phyloP scores from a whole-genome alignment of 768 basidiomycete species.

The Suillus brevipes region DNA sequence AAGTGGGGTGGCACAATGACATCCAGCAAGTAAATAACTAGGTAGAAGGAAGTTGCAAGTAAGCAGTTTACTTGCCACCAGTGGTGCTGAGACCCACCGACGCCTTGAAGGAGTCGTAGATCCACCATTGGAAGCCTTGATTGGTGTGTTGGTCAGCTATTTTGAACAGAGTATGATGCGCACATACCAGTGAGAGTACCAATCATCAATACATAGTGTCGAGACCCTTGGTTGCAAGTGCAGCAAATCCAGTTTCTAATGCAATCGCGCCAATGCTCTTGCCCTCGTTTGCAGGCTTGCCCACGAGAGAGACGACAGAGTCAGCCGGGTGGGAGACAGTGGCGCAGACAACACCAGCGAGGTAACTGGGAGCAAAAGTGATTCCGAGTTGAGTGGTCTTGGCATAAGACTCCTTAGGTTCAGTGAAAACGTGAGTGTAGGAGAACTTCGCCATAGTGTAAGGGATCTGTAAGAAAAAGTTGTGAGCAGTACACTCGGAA shows the following conservation, averaged over 20 bases:
- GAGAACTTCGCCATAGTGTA: constrained; percentile 99
- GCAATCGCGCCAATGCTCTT: constrained; percentile 73
- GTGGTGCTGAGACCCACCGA: constrained; percentile 86
- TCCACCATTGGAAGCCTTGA: constrained; percentile 91
- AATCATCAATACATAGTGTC: constrained; percentile 87
- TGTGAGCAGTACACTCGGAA: background rate
- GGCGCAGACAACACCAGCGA: constrained; percentile 95
- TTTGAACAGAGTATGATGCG: background rate
- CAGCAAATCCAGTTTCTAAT: constrained; percentile 62
- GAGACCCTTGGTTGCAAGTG: constrained; percentile 82
- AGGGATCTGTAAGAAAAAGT: constrained; percentile 61
- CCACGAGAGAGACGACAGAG: constrained; percentile 89
- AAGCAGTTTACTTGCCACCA: constrained; percentile 70
- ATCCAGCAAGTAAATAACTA: too few relatives aligned
- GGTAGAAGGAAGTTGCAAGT: too few relatives aligned
- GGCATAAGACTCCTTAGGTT: constrained; percentile 75
- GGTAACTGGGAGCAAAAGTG: constrained; percentile 89
- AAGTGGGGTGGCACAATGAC: too few relatives aligned
- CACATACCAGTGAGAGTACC: constrained; percentile 50
- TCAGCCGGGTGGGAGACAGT: constrained; percentile 97
- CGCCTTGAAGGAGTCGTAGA: constrained; percentile 86
- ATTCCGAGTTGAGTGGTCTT: constrained; percentile 86
- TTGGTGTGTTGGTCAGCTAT: constrained; percentile 1
- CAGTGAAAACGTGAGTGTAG: constrained; percentile 84
- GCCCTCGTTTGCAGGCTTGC: constrained; percentile 85